These are phyloP conservation scores for Pythium sukuiense DNA, from an alignment of 352 stramenopile species.

Conservation along the genomic window DNA sequence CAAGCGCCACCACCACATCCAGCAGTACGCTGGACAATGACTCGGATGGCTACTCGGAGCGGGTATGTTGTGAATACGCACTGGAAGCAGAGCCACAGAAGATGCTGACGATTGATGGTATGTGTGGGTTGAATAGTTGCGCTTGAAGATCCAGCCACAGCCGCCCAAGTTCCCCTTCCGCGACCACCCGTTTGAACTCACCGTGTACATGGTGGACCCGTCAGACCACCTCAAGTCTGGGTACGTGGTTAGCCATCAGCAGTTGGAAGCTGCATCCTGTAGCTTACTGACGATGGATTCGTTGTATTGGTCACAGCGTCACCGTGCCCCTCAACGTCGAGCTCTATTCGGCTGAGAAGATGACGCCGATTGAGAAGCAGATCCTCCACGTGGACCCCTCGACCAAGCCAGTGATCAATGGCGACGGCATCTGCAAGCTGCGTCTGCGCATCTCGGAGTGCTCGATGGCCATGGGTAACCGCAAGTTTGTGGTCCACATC, in stretches of 20 bases:
- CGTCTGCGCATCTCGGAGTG: constrained; percentile 79
- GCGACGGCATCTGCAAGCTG: constrained; percentile 82
- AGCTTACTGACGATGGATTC: constrained; percentile 2
- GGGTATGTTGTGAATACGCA: constrained; percentile 27
- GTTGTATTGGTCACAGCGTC: constrained; percentile 30
- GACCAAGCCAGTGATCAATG: constrained; percentile 82
- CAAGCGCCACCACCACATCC: constrained; percentile 25
- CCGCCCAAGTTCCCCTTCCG: constrained; percentile 87
- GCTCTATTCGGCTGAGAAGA: constrained; percentile 82
- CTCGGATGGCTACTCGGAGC: constrained; percentile 55
- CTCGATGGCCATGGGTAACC: constrained; percentile 84
- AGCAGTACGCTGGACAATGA: constrained; percentile 46
- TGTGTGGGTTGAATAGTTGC: constrained; percentile 35
- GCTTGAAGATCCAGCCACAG: constrained; percentile 83
- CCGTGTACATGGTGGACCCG: constrained; percentile 83
- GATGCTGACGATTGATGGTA: not conserved
- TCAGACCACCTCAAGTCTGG: constrained; percentile 80
- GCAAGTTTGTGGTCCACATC: constrained; percentile 85
- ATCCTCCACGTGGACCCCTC: constrained; percentile 78
- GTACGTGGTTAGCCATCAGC: constrained; percentile 22
- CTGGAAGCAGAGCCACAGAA: not conserved
- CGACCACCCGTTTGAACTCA: constrained; percentile 84
- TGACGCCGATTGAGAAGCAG: constrained; percentile 74
- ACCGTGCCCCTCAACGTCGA: constrained; percentile 81
- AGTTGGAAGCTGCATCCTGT: not conserved